Percentiles rank a stretch among this genome's conserved stretches.
Conservation (phyloP, 2,329 filamentous ascomycete species). For the Dactylellina haptotyla region DNA sequence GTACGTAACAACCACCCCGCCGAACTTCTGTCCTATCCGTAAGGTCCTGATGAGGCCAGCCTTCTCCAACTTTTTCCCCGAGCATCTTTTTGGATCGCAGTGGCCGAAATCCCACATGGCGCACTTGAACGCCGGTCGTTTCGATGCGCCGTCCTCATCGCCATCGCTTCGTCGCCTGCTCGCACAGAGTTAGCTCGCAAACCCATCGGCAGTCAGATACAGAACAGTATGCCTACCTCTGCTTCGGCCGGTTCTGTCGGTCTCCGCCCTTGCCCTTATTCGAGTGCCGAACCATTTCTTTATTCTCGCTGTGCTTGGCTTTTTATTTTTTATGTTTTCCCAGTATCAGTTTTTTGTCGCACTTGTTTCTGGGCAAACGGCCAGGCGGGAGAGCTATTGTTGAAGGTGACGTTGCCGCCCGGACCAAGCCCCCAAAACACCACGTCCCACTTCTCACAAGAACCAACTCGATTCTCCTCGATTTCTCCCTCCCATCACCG, state of each 20-base stretch:
- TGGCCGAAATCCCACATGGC: conserved; percentile 98
- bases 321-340: neutral
- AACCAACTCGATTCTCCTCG: conserved; percentile 52
- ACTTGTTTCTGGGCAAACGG: conserved; percentile 23
- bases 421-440: conserved; percentile 49
- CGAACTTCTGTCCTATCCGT: conserved; percentile 88
- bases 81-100: conserved; percentile 96
- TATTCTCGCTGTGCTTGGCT: neutral
- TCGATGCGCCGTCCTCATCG: conserved; percentile 57
- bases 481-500: conserved; percentile 33
- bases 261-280: conserved; percentile 45
- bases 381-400: conserved; percentile 15
- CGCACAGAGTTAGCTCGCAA: neutral
- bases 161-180: conserved; percentile 25
- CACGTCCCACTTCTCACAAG: conserved; percentile 49
- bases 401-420: conserved; percentile 51
- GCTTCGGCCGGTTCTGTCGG: conserved; percentile 11
- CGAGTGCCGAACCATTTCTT: conserved; percentile 43
- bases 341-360: conserved; percentile 10
- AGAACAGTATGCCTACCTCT: conserved; percentile 24
- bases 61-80: conserved; percentile 91
- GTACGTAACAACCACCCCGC: conserved; percentile 86
- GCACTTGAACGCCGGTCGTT: conserved; percentile 77
- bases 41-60: conserved; percentile 93
- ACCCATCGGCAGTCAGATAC: neutral